Conservation (phyloP, 139 green algal species). For the Diplosphaera chodatii region DNA sequence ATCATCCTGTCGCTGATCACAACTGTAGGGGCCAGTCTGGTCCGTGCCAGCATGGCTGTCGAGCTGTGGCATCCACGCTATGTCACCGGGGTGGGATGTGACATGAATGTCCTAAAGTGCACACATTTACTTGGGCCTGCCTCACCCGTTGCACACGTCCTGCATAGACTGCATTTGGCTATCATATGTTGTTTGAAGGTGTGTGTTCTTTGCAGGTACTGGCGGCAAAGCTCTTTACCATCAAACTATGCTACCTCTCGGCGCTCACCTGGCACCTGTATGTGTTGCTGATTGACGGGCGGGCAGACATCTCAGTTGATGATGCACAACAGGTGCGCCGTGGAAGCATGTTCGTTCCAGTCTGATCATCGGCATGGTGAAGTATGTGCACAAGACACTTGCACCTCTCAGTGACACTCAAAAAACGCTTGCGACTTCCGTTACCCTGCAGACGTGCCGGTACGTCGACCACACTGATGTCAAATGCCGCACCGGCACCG, state of each 20-base stretch:
- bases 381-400: too few species aligned
- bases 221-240: constrained; percentile 27
- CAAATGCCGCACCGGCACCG: constrained; percentile 6
- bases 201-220: constrained; percentile 29
- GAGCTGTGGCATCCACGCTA: constrained; percentile 28
- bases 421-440: too few species aligned
- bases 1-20: constrained; percentile 26
- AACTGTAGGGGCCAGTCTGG: constrained; percentile 4
- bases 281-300: neutral
- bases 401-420: too few species aligned
- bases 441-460: neutral
- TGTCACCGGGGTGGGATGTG: constrained; percentile 12
- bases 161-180: too few species aligned
- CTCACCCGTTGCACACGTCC: too few species aligned
- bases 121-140: too few species aligned
- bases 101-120: too few species aligned
- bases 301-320: neutral
- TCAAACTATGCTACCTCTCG: constrained; percentile 29
- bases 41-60: constrained; percentile 7
- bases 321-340: neutral
- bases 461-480: constrained; percentile 2
- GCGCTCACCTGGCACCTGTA: constrained; percentile 28
- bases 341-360: too few species aligned
- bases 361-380: too few species aligned
- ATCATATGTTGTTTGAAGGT: too few species aligned